Evolutionary conservation across 495 filamentous ascomycete species (phyloP).

Genomic region (Rhypophila decipiens): DNA sequence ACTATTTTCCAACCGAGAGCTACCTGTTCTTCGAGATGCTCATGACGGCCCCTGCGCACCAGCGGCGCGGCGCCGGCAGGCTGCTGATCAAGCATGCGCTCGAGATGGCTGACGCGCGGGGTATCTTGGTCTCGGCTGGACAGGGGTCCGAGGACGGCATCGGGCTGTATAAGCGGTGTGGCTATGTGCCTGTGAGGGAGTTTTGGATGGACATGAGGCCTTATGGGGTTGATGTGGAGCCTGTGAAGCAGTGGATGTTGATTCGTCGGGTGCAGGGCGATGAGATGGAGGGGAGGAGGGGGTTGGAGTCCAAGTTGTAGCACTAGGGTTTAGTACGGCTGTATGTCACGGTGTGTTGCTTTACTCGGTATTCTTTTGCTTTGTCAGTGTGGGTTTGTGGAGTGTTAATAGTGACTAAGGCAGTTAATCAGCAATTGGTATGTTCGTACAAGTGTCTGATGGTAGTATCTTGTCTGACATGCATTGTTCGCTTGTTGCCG

Average conservation of each 20-base stretch:
- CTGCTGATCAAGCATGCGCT: neutral
- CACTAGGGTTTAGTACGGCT: too few species aligned
- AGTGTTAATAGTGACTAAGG: too few species aligned
- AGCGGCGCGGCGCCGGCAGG: neutral
- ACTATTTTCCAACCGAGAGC: neutral
- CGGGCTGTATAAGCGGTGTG: neutral
- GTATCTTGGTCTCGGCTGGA: neutral
- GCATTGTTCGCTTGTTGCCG: too few species aligned
- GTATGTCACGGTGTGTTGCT: too few species aligned
- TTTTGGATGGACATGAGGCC: neutral
- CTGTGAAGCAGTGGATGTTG: neutral
- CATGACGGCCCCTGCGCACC: neutral
- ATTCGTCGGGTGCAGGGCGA: neutral
- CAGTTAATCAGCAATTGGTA: too few species aligned
- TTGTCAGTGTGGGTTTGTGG: too few species aligned
- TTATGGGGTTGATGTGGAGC: neutral
- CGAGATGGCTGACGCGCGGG: neutral
- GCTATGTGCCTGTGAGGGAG: neutral
- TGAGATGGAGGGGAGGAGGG: neutral
- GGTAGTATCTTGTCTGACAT: too few species aligned
- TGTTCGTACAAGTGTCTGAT: too few species aligned
- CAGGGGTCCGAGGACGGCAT: neutral
- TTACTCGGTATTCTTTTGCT: too few species aligned
- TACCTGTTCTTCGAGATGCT: neutral
- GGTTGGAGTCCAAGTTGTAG: neutral